Evolutionary conservation across 2,329 filamentous ascomycete genomes (phyloP).

Genomic region (Hypoxylon sp.): DNA sequence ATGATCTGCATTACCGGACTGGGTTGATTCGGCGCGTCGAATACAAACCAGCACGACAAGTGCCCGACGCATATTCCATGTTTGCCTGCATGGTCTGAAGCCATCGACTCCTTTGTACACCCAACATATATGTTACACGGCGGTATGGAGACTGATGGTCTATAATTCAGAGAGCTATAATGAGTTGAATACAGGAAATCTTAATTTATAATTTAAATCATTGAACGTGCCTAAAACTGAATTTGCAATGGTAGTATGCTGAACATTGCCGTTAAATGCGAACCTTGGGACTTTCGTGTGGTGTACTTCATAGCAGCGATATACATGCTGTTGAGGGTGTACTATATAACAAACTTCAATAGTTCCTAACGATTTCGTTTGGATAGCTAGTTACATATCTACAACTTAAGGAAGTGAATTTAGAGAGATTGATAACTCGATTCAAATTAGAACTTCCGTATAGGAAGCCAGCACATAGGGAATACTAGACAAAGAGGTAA

Average conservation of each 20-base stretch:
- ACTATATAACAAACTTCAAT: background rate
- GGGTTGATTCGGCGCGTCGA: slow-evolving; percentile 29
- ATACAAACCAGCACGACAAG: slow-evolving; percentile 39
- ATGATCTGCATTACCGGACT: slow-evolving; percentile 24
- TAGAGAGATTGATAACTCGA: background rate
- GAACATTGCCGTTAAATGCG: background rate
- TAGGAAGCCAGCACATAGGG: slow-evolving; percentile 1
- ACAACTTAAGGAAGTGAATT: background rate
- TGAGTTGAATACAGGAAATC: background rate
- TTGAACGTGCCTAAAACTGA: background rate
- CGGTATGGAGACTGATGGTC: background rate
- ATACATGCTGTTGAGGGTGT: background rate
- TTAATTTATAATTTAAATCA: background rate
- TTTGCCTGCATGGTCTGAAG: slow-evolving; percentile 45
- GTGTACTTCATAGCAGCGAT: background rate
- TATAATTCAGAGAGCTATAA: background rate
- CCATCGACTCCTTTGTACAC: slow-evolving; percentile 33
- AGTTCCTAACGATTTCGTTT: background rate
- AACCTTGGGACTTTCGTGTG: background rate
- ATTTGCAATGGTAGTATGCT: background rate
- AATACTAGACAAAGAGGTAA: slow-evolving; percentile 4
- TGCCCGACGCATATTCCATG: slow-evolving; percentile 36
- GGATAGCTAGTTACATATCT: too few species aligned
- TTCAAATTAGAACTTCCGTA: background rate
- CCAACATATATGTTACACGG: slow-evolving; percentile 39